Conservation (phyloP, 2,329 filamentous ascomycete species). For the Aspergillus sojae region DNA sequence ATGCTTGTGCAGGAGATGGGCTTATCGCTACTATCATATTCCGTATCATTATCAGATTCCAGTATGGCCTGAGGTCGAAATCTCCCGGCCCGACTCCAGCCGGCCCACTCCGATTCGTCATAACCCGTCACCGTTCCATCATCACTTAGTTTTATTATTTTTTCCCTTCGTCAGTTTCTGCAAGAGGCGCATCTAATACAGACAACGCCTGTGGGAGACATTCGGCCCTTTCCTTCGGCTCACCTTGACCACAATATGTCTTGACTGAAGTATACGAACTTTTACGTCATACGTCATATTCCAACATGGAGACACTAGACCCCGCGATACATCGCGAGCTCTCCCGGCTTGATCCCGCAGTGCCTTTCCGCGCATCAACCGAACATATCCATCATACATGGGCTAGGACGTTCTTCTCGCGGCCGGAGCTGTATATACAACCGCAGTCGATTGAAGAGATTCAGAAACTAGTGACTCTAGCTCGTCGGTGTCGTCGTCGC, state of each 20-base stretch:
- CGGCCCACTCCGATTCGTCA: conserved; percentile 10
- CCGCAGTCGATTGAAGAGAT: conserved; percentile 79
- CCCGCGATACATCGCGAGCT: conserved; percentile 57
- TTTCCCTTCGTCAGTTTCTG: background rate
- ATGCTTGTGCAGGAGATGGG: background rate
- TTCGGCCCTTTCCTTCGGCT: background rate
- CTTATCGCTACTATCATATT: conserved; percentile 8
- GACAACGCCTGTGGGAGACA: background rate
- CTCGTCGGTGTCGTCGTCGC: conserved; percentile 76
- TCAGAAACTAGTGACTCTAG: conserved; percentile 78
- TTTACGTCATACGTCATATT: background rate
- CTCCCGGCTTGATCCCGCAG: conserved; percentile 58
- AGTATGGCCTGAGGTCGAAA: conserved; percentile 2
- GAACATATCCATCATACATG: conserved; percentile 85
- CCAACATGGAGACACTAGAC: conserved; percentile 39
- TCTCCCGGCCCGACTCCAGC: background rate
- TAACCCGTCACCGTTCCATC: background rate
- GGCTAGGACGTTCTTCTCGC: conserved; percentile 88
- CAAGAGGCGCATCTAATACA: background rate
- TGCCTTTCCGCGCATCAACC: conserved; percentile 76
- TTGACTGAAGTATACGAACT: conserved; percentile 5
- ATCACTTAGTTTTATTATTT: background rate
- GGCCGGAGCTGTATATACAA: conserved; percentile 87
- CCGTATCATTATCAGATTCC: background rate
- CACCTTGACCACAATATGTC: conserved; percentile 2